Conservation (phyloP, 116 monocot genomes). For the Cymodocea nodosa region DNA sequence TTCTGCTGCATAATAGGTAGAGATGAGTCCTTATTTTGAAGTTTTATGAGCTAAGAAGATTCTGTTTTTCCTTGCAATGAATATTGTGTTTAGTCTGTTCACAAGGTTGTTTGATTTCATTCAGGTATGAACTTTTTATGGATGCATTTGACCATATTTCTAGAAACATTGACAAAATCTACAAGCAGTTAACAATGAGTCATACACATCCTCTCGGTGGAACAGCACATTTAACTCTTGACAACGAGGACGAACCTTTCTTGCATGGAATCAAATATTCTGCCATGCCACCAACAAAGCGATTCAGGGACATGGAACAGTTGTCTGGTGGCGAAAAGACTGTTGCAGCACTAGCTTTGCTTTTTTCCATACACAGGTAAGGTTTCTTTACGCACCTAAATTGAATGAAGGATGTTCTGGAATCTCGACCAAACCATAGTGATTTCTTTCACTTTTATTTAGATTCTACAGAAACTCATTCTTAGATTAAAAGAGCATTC, state of each 20-base stretch:
- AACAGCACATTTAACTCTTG: conserved; percentile 80
- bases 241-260: conserved; percentile 96
- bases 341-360: conserved; percentile 92
- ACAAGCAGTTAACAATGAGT: conserved; percentile 92
- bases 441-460: no score
- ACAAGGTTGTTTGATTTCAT: background rate
- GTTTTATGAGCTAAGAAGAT: no score
- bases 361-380: conserved; percentile 94
- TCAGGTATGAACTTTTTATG: conserved; percentile 84
- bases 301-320: conserved; percentile 98
- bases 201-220: conserved; percentile 96
- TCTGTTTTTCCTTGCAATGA: no score
- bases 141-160: conserved; percentile 95
- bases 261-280: conserved; percentile 97
- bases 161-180: conserved; percentile 75
- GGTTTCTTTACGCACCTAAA: background rate
- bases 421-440: no score
- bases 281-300: conserved; percentile 97
- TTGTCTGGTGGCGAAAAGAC: conserved; percentile 97
- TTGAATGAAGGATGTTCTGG: no score
- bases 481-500: no score
- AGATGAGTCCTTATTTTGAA: no score
- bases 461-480: no score
- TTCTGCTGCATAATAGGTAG: no score
- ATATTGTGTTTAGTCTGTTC: no score